These are phyloP conservation scores for Ascosphaera apis DNA, from an alignment of 2,329 filamentous ascomycete species.

Conservation along the genomic window DNA sequence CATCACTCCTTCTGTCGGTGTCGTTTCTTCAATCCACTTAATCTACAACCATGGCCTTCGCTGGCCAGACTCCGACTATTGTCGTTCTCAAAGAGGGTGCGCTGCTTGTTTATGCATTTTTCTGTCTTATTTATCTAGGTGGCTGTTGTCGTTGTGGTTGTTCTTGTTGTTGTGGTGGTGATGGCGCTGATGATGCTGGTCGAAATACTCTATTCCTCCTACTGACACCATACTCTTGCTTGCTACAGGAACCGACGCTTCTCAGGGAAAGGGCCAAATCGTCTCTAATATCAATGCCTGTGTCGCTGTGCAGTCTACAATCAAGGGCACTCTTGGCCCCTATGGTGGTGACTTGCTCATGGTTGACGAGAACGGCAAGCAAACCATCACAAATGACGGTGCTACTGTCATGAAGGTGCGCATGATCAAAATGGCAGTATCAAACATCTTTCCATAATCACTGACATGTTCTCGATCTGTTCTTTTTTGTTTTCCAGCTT, in stretches of 20 bases:
- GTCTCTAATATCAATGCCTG: constrained; percentile 98
- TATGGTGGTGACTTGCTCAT: constrained; percentile 93
- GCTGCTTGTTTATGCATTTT: constrained; percentile 18
- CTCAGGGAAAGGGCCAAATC: constrained; percentile 90
- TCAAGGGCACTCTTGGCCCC: constrained; percentile 85
- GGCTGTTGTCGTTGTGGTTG: constrained; percentile 6
- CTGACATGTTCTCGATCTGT: constrained; percentile 2
- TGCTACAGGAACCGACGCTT: constrained; percentile 68
- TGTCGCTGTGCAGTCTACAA: constrained; percentile 80
- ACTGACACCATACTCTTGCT: background rate
- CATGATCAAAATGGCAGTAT: constrained; percentile 2
- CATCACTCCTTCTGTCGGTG: background rate
- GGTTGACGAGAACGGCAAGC: constrained; percentile 82
- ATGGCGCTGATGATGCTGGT: background rate
- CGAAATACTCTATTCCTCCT: too few species aligned
- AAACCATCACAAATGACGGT: constrained; percentile 98
- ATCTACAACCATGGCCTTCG: constrained; percentile 57
- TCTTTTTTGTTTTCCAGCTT: constrained; percentile 35
- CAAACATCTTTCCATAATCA: constrained; percentile 5
- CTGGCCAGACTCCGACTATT: constrained; percentile 91
- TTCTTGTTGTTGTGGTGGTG: too few species aligned
- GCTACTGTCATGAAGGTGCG: constrained; percentile 95
- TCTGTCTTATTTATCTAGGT: constrained; percentile 9
- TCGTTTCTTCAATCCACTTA: too few species aligned
- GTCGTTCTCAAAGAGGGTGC: constrained; percentile 92